Evolutionary conservation across 1,284 basidiomycete species (phyloP).

Genomic region (Apiotrichum sp.): DNA sequence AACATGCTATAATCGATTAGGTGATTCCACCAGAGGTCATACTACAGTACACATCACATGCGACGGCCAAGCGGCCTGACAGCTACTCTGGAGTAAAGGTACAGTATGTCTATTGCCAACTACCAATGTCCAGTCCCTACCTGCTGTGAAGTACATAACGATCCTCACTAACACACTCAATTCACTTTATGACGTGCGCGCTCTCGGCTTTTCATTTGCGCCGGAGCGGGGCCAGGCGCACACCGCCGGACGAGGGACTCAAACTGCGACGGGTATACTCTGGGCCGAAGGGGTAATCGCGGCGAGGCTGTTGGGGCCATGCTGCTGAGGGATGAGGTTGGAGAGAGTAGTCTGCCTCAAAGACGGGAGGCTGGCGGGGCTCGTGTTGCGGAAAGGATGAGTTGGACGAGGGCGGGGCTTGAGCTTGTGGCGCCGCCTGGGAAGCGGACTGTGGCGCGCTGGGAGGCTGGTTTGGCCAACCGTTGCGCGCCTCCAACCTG

Average conservation of each 20-base stretch:
- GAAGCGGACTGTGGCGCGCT: too few relatives aligned
- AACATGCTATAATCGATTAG: too few relatives aligned
- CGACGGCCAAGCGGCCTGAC: too few relatives aligned
- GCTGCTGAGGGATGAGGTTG: background rate
- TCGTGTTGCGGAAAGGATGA: background rate
- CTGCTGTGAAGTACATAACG: too few relatives aligned
- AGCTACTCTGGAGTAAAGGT: too few relatives aligned
- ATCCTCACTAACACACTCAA: too few relatives aligned
- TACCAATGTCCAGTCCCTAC: too few relatives aligned
- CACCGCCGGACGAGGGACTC: background rate
- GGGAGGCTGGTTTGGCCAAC: background rate
- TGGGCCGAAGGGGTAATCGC: background rate
- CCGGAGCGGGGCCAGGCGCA: background rate
- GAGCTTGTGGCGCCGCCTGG: background rate
- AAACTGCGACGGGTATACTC: slow-evolving; percentile 3
- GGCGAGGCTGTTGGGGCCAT: background rate
- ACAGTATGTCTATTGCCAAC: too few relatives aligned
- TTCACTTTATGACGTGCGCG: background rate
- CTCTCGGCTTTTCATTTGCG: background rate
- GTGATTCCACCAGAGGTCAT: too few relatives aligned
- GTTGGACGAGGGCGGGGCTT: background rate
- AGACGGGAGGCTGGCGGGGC: background rate
- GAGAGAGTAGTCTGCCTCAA: slow-evolving; percentile 1
- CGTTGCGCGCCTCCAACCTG: background rate
- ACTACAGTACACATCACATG: too few relatives aligned